phyloP scores from a whole-genome alignment of 805 yeast genomes.

The Lipomyces yamadae region DNA sequence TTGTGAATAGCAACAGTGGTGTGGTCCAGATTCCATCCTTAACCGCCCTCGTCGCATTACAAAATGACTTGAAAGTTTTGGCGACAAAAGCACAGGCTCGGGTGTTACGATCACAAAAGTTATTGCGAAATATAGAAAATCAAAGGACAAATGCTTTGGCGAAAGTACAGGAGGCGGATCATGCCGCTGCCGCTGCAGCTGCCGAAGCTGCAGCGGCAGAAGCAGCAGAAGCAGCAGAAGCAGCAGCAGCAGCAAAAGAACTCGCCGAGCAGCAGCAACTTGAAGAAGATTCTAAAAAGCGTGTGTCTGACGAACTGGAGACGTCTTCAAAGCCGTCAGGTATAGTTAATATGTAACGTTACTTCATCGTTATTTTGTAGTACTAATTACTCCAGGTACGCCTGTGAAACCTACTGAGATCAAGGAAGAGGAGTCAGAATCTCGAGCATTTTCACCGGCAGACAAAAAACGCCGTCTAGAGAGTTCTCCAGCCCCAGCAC shows the following conservation, averaged over 20 bases:
- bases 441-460: not conserved
- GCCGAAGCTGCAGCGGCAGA: conserved; percentile 2
- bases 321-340: not conserved
- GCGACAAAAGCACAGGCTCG: conserved; percentile 26
- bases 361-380: not conserved
- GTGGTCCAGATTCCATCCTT: conserved; percentile 18
- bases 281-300: conserved; percentile 1
- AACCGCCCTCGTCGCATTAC: conserved; percentile 18
- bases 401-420: not conserved
- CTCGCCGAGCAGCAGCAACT: conserved; percentile 1
- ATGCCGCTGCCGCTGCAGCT: conserved; percentile 18
- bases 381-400: not conserved
- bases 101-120: conserved; percentile 18
- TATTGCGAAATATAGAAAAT: conserved; percentile 18
- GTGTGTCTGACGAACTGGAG: not conserved
- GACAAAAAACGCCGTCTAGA: conserved; percentile 6
- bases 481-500: not conserved
- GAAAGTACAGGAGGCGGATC: conserved; percentile 8
- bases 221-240: not conserved
- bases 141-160: conserved; percentile 13
- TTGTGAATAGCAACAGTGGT: not conserved
- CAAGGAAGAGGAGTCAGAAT: conserved; percentile 5
- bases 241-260: conserved; percentile 13
- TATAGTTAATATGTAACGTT: not conserved
- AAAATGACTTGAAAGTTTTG: conserved; percentile 21